Evolutionary conservation across 495 filamentous ascomycete species (phyloP), one percentile per base, ranked within the genome.

Genomic region (Aspergillus asperescens): DNA sequence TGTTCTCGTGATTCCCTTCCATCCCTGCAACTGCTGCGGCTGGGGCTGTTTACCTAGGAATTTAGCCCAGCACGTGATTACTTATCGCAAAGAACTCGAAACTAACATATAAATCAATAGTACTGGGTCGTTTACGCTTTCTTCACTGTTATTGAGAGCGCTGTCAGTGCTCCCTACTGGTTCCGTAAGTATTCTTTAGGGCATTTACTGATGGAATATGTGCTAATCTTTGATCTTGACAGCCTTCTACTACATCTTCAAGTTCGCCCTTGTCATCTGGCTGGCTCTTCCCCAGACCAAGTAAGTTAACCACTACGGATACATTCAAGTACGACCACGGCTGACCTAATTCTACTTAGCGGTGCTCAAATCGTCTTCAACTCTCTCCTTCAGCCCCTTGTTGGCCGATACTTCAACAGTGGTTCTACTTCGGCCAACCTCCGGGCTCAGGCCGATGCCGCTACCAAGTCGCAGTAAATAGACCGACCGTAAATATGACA

Each of bases 221-320:
- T 28, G 20, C 55, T 65, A 52, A 65, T 52, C 19, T 48, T 5
- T 22, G 4, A 22, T 46, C 20, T 7, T 3, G 20, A 45, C 51
- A 84, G 81, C 93, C 63, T 99, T 99, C 81, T 99, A 99, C 84
- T 99, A 89, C 75, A 93, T 91, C 74, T 97, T 97, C 86, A 99
- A 99, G 79, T 95, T 99, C 66, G 80, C 90, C 64, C 82, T 96
- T 64, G 76, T 96, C 61, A 82, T 99, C 65, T 99, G 94, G 94
- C 88, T 97, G 74, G 85, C 91, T 58, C 88, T 99, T 55, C 93
- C 93, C 60, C 83, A 88, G 71, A 94, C 90, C 77, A 77, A 76
- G 93, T 97, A 84, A 67, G 85, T 78, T 43, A 38, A 23, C n/a
- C 32, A 15, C 22, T 29, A 20, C 13, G 3, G 6, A 20, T 28